Evolutionary conservation across 1,284 basidiomycete species (phyloP), one percentile per base, ranked within the genome.

Genomic region (Irpex sp.): DNA sequence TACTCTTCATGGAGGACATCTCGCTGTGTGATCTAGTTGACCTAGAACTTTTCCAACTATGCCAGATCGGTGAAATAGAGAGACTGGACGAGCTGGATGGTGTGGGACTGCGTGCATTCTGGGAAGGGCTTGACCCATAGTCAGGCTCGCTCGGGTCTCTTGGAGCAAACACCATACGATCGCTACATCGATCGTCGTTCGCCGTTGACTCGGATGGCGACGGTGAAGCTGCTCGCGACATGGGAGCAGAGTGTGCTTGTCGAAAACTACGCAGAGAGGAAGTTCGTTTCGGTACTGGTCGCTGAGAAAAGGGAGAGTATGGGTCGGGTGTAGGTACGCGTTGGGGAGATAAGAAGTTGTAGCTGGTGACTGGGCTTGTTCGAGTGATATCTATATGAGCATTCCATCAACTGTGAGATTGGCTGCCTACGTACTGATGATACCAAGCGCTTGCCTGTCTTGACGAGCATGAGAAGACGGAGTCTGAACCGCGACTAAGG

Each of bases 301-400:
- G 37, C 1, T 13, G 31, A n/a, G 19, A 43, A n/a, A 35, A 17
- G 7, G 19, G 17, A 17, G 7, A 8, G 49, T 50, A 8, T 13
- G 15, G 17, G 8, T 17, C 17, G 19, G 7, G 15, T 43, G 39
- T 11, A 8, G 39, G 5, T 15, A 43, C 49, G n/a, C 15, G 49
- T 21, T 21, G 49, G 17, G 49, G 19, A n/a, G 19, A 55, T 17
- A 65, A 60, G 37, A 62, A 26, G 37, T 58, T 39, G 39, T 57
- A 61, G 51, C 37, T 57, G n/a, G 60, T 56, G 35, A 47, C 31
- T n/a, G 63, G 63, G 33, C 53, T 21, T 50, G 17, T n/a, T 50
- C 19, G 2, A 50, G 49, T 17, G 49, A 21, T 13, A 21, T 50
- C 49, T 21, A 50, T 43, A 15, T 17, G 49, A 50, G 17, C 3